Evolutionary conservation across 345 rosid species (phyloP).

Genomic region (Xanthoceras sorbifolium): DNA sequence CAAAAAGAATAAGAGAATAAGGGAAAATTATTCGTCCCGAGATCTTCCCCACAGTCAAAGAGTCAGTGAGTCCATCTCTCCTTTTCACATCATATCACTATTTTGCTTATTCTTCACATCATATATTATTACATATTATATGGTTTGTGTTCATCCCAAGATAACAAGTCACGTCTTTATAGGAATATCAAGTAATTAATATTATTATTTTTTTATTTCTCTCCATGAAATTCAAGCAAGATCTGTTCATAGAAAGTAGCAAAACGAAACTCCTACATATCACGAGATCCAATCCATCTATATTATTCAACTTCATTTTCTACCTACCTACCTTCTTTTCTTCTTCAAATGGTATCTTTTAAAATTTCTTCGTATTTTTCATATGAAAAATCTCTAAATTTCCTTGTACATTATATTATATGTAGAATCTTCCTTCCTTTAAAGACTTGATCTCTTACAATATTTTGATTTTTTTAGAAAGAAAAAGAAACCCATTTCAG

Average conservation of each 20-base stretch:
- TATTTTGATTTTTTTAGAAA: neutral
- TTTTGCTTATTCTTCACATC: constrained; percentile 25
- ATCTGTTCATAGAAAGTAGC: constrained; percentile 58
- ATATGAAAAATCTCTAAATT: neutral
- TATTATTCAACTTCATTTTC: neutral
- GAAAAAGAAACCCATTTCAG: neutral
- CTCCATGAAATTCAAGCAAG: constrained; percentile 49
- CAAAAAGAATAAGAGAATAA: constrained; percentile 57
- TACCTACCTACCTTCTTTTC: neutral
- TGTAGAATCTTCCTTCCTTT: constrained; percentile 1
- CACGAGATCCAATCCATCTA: constrained; percentile 74
- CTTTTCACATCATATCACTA: constrained; percentile 21
- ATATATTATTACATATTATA: constrained; percentile 19
- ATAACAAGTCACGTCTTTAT: constrained; percentile 38
- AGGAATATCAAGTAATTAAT: constrained; percentile 27
- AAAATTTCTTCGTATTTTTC: neutral
- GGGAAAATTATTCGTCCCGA: constrained; percentile 55
- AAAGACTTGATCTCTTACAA: constrained; percentile 18
- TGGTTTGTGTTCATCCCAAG: constrained; percentile 45
- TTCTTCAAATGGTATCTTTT: neutral
- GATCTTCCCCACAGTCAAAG: constrained; percentile 45
- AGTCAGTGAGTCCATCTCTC: constrained; percentile 44
- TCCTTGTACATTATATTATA: constrained; percentile 2
- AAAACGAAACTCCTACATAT: constrained; percentile 38
- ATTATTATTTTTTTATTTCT: constrained; percentile 4